Conservation (phyloP, 176 grass and related monocot species). For the Musa troglodytarum region DNA sequence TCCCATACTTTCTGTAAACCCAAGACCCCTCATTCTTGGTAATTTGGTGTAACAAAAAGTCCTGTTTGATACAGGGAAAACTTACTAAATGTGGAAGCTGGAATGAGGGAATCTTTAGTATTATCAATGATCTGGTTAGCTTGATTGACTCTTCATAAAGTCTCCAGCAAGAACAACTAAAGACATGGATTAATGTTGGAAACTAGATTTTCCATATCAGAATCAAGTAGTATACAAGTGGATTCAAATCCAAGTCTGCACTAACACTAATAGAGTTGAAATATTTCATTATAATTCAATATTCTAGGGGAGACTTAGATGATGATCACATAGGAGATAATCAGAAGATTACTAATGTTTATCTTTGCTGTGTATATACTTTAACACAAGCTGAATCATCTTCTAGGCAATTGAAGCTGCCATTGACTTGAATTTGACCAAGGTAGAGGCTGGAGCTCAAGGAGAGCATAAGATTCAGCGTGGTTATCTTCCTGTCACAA, state of each 20-base stretch:
- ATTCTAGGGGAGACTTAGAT: neutral
- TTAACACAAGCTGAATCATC: constrained; percentile 13
- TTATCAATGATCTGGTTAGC: no score
- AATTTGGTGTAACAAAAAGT: no score
- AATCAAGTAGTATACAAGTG: no score
- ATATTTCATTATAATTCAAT: neutral
- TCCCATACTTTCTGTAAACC: no score
- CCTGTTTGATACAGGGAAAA: no score
- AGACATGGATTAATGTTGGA: no score
- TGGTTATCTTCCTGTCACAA: constrained; percentile 89
- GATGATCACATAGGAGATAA: neutral
- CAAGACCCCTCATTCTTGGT: no score
- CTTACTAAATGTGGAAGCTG: no score
- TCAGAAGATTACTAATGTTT: neutral
- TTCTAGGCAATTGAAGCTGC: constrained; percentile 88
- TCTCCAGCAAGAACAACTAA: no score
- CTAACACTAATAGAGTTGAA: neutral
- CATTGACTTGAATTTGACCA: constrained; percentile 80
- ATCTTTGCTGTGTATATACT: neutral
- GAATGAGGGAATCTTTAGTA: no score
- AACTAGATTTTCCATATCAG: no score
- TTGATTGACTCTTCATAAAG: no score
- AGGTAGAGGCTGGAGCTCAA: constrained; percentile 90
- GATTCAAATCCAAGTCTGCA: neutral
- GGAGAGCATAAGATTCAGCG: constrained; percentile 98